phyloP scores from a whole-genome alignment of 1,284 basidiomycete species.

The Stygiomarasmius scandens region DNA sequence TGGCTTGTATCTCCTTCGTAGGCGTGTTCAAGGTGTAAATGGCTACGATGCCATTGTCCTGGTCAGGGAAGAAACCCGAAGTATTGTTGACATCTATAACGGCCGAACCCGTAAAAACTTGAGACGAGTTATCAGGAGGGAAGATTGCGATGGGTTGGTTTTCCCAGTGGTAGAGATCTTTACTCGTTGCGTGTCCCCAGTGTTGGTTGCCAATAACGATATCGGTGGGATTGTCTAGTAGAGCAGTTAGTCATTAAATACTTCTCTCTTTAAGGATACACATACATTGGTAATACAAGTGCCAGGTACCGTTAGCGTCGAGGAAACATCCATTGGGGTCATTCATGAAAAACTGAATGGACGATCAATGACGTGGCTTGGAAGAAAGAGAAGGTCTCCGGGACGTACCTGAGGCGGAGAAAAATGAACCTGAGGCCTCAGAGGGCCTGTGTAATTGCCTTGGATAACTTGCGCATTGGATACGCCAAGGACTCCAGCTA shows the following conservation, averaged over 20 bases:
- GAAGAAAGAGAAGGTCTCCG: background rate
- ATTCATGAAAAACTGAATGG: conserved; percentile 36
- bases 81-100: conserved; percentile 43
- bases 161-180: conserved; percentile 41
- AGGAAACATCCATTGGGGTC: conserved; percentile 42
- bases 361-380: background rate
- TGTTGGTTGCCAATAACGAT: conserved; percentile 42
- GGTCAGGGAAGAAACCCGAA: conserved; percentile 38
- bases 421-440: conserved; percentile 18
- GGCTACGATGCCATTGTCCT: conserved; percentile 39
- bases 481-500: background rate
- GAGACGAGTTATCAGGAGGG: conserved; percentile 26
- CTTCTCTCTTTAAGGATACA: no score
- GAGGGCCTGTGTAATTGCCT: background rate
- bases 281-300: conserved; percentile 42
- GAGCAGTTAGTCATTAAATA: no score
- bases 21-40: conserved; percentile 42
- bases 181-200: conserved; percentile 44
- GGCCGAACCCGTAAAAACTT: conserved; percentile 38
- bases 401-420: conserved; percentile 15
- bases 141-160: conserved; percentile 37
- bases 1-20: conserved; percentile 32
- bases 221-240: conserved; percentile 26
- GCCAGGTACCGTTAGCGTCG: conserved; percentile 37
- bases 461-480: background rate